Evolutionary conservation across 768 basidiomycete genomes (phyloP).

Genomic region (Filobasidium floriforme): DNA sequence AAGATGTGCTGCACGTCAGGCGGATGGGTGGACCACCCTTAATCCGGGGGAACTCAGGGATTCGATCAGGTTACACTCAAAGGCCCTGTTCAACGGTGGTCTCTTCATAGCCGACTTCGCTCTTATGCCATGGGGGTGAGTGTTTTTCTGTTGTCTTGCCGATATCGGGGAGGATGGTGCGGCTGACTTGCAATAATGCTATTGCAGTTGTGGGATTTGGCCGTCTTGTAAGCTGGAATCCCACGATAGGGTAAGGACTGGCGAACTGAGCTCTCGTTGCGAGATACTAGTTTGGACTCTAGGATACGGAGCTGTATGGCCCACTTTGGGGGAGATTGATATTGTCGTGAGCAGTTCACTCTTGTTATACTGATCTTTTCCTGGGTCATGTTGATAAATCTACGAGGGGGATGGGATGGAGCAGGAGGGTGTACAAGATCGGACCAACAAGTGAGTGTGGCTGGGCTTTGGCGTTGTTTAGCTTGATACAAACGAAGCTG

Average conservation of each 20-base stretch:
- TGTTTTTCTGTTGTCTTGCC: neutral
- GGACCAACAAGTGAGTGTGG: conserved; percentile 33
- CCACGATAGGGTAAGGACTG: neutral
- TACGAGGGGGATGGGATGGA: neutral
- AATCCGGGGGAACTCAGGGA: conserved; percentile 28
- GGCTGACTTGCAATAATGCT: neutral
- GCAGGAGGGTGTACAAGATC: conserved; percentile 40
- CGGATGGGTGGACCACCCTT: conserved; percentile 32
- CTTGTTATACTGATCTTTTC: neutral
- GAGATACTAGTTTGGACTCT: conserved; percentile 36
- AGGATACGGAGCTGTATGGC: conserved; percentile 40
- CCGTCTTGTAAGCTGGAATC: conserved; percentile 35
- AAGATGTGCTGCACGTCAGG: no score
- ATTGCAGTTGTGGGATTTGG: conserved; percentile 43
- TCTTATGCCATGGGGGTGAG: conserved; percentile 38
- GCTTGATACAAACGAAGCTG: neutral
- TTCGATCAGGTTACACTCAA: conserved; percentile 35
- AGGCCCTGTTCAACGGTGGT: conserved; percentile 37
- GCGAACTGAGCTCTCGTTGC: no score
- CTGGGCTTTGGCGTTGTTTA: neutral
- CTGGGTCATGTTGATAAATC: neutral
- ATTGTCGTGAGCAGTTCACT: conserved; percentile 31
- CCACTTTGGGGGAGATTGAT: conserved; percentile 41
- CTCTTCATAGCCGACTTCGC: conserved; percentile 41
- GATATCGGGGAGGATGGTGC: neutral